Conservation (phyloP, 164 flowering plant species). For the Vitis cinerea region DNA sequence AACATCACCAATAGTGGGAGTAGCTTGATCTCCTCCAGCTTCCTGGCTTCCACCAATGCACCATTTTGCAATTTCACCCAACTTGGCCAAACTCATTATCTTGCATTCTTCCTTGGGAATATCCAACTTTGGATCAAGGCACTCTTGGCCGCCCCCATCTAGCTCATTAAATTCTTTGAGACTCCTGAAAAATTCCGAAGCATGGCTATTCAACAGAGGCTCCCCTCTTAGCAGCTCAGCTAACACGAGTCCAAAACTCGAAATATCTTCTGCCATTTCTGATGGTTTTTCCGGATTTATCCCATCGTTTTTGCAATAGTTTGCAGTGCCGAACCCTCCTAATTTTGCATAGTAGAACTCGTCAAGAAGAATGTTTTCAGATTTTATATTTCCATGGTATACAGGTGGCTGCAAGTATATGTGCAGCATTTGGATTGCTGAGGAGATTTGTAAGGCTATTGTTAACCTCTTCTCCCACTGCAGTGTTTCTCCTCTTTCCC, state of each 20-base stretch:
- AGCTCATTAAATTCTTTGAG: conserved; percentile 9
- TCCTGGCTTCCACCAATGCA: conserved; percentile 16
- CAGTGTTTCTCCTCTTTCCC: conserved; percentile 14
- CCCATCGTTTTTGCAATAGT: conserved; percentile 3
- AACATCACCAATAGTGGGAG: conserved; percentile 14
- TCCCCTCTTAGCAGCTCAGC: conserved; percentile 10
- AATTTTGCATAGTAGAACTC: conserved; percentile 12
- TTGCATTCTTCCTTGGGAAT: conserved; percentile 19
- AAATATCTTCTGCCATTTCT: conserved; percentile 4
- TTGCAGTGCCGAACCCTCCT: conserved; percentile 13
- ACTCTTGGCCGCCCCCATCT: conserved; percentile 1
- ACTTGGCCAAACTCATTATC: conserved; percentile 23
- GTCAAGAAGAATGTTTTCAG: conserved; percentile 10
- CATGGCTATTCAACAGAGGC: conserved; percentile 2
- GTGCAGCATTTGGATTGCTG: conserved; percentile 16
- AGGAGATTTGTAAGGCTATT: conserved; percentile 10
- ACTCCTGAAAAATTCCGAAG: neutral
- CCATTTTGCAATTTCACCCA: conserved; percentile 29
- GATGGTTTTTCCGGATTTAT: neutral
- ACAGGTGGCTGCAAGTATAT: conserved; percentile 13
- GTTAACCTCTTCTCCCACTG: conserved; percentile 16
- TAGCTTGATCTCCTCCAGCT: conserved; percentile 2
- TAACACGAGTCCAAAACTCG: conserved; percentile 9
- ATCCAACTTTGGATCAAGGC: conserved; percentile 24
- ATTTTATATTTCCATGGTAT: conserved; percentile 16